Percentiles rank a stretch among this genome's conserved stretches.
phyloP scores from a whole-genome alignment of 78 protist genomes.

The Dictyostelium firmibasis region DNA sequence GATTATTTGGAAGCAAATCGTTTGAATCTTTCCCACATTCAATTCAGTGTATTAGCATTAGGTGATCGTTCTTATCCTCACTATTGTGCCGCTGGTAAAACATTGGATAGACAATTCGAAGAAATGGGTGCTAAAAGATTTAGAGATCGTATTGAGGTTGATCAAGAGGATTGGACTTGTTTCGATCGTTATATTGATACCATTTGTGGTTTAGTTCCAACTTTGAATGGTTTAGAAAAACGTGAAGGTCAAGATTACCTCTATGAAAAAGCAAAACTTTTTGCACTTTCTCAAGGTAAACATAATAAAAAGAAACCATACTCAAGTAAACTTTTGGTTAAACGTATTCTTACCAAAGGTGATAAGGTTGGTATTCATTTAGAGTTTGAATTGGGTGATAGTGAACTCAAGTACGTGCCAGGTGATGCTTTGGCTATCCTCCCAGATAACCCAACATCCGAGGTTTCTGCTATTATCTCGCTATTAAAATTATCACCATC shows the following conservation, averaged over 20 bases:
- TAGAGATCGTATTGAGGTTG: slow-evolving; percentile 55
- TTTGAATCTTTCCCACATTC: slow-evolving; percentile 15
- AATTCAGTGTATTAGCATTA: slow-evolving; percentile 58
- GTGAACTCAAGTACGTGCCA: slow-evolving; percentile 47
- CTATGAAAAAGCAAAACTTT: slow-evolving; percentile 43
- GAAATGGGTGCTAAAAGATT: neutral
- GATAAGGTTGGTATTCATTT: slow-evolving; percentile 61
- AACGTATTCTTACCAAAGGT: slow-evolving; percentile 8
- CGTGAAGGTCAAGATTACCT: slow-evolving; percentile 34
- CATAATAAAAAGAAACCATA: slow-evolving; percentile 75
- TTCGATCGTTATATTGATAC: slow-evolving; percentile 47
- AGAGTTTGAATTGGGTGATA: slow-evolving; percentile 72
- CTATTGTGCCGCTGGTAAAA: slow-evolving; percentile 46
- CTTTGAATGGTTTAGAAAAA: neutral
- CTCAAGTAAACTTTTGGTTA: slow-evolving; percentile 6
- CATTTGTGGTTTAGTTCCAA: neutral
- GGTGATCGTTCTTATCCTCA: slow-evolving; percentile 70
- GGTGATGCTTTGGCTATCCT: slow-evolving; percentile 69
- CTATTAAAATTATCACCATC: neutral
- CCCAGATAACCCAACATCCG: slow-evolving; percentile 20
- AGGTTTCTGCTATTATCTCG: neutral
- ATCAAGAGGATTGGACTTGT: slow-evolving; percentile 63
- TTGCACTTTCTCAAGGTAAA: slow-evolving; percentile 34
- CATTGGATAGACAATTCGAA: slow-evolving; percentile 40
- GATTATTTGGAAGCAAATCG: slow-evolving; percentile 30